Base-by-base conservation (phyloP, 73 alveolate species). In the Paramecium primaurelia region DNA sequence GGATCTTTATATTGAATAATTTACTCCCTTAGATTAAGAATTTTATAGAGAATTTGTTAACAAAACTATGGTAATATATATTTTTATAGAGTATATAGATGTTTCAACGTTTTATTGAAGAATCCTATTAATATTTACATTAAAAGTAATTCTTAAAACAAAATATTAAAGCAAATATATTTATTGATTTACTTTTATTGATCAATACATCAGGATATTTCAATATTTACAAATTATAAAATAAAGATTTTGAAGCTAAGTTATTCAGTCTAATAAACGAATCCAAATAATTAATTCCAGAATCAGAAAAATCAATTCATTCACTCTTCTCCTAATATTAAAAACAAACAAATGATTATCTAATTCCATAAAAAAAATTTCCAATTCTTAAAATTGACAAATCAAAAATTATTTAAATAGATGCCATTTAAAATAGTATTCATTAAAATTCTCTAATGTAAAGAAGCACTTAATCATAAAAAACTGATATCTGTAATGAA, bases 271-370 rank as follows among this genome's bases (percentile, higher is more conserved):
- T 73, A 34, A 36, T 37, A 4, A 73, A 40, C n/a, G 59, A 73
- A 73, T 73, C 34, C 37, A 73, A 44, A 36, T 37, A 10, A 6
- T 9, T 34, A 11, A 73, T 30, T 12, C 18, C 22, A 44, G 87
- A 73, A 38, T 40, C 54, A 37, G 87, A 73, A 14, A 37, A 36
- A 73, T 73, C 87, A 34, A 40, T 73, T 37, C 87, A 73, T 73
- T 73, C 87, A 9, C 32, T 73, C 25, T 73, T 36, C 18, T 8
- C 87, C 40, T 16, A 73, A 73, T 73, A 73, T 44, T 4, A 32
- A 64, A 64, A 64, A 20, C 30, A 64, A 64, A 64, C 11, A 0
- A 64, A 26, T 26, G 84, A 64, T 30, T 14, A 18, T 26, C 3
- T 32, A 14, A 28, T 64, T 28, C 42, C 84, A 1, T 64, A 64